A percentile compares a stretch with the other conserved stretches of the same genome.
Evolutionary conservation across 148 eudicot species (phyloP).

Genomic region (Persicaria tinctoria): DNA sequence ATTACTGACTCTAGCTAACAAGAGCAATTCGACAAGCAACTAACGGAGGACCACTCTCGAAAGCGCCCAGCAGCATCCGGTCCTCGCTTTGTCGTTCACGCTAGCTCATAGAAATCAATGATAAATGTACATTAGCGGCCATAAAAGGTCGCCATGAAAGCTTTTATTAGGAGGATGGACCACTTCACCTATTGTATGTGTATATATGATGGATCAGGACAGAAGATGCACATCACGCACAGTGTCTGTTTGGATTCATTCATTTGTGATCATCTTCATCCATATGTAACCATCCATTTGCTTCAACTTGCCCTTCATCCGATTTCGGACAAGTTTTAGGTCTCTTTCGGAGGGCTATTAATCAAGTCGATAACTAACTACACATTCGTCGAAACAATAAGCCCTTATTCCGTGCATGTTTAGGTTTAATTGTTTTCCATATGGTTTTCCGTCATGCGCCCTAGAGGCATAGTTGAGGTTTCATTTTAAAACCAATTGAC

Average conservation of each 20-base stretch:
- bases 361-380: not conserved
- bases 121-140: not conserved
- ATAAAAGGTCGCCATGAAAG: not conserved
- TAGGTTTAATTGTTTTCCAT: not conserved
- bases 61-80: not conserved
- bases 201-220: not conserved
- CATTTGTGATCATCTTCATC: not conserved
- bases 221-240: slow-evolving; percentile 4
- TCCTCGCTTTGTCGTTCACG: slow-evolving; percentile 2
- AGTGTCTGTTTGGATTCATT: not conserved
- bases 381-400: not conserved
- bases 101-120: not conserved
- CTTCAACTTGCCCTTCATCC: not conserved
- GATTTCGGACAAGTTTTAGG: not conserved
- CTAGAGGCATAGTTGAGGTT: too few relatives aligned
- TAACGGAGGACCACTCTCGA: not conserved
- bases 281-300: not conserved
- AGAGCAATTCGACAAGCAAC: slow-evolving; percentile 2
- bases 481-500: too few relatives aligned
- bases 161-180: not conserved
- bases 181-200: not conserved
- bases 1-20: not conserved
- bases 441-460: not conserved
- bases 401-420: not conserved
- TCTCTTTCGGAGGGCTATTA: not conserved